A percentile compares a stretch with the other conserved stretches of the same genome.
Conservation (phyloP, 2,329 filamentous ascomycete species). For the Lojkania enalia region DNA sequence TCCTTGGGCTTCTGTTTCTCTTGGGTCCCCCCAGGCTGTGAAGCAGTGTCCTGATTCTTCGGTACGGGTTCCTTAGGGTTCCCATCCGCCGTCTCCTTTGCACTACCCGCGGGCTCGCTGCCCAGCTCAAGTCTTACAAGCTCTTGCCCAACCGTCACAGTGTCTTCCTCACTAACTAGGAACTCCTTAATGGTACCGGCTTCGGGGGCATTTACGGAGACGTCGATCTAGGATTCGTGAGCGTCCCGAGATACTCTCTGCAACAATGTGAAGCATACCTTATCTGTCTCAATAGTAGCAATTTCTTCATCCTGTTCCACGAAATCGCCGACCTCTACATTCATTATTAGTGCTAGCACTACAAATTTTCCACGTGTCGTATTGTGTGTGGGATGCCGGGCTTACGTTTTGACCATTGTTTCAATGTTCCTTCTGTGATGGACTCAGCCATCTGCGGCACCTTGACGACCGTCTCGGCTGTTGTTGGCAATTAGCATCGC, state of each 20-base stretch:
- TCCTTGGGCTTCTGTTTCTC: conserved; percentile 45
- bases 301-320: conserved; percentile 97
- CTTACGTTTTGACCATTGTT: conserved; percentile 85
- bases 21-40: conserved; percentile 56
- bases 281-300: conserved; percentile 98
- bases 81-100: conserved; percentile 58
- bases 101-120: conserved; percentile 54
- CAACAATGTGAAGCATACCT: conserved; percentile 62
- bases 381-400: not conserved
- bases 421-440: conserved; percentile 94
- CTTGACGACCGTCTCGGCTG: conserved; percentile 82
- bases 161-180: conserved; percentile 90
- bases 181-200: conserved; percentile 91
- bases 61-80: conserved; percentile 64
- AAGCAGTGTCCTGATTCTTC: conserved; percentile 60
- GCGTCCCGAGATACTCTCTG: not conserved
- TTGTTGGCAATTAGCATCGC: conserved; percentile 7
- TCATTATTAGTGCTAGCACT: conserved; percentile 15
- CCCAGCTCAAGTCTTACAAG: conserved; percentile 80
- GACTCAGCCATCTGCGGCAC: conserved; percentile 99
- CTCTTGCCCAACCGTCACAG: conserved; percentile 91
- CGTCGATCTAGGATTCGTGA: conserved; percentile 73
- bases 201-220: conserved; percentile 91
- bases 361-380: not conserved
- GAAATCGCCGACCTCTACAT: conserved; percentile 78